A percentile compares a stretch with the other conserved stretches of the same genome.
These are phyloP conservation scores for Ichthyophthirius multifiliis DNA, from an alignment of 169 alveolate species.

Conservation along the genomic window DNA sequence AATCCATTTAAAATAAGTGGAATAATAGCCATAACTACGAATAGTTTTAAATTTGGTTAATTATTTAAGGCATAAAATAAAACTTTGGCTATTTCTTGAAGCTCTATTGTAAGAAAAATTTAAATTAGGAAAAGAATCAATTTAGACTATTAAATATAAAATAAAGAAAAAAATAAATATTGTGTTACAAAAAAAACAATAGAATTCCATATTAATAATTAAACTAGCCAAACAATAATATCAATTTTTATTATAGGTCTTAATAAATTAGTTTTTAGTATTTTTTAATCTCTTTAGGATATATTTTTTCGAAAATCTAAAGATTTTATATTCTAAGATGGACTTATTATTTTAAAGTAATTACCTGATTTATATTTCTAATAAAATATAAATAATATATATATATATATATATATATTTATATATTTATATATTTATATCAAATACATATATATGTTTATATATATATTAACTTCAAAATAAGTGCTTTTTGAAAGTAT, in stretches of 20 bases:
- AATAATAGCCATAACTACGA: background rate
- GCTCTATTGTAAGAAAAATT: background rate
- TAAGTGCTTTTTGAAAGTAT: background rate
- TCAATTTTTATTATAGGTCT: background rate
- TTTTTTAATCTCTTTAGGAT: background rate
- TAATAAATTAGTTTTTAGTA: background rate
- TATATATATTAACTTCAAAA: background rate
- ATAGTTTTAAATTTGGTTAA: background rate
- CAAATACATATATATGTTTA: background rate
- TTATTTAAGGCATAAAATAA: background rate
- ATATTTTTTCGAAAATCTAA: background rate
- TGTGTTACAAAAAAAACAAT: background rate
- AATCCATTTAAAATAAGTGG: background rate
- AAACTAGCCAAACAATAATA: background rate
- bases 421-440: background rate
- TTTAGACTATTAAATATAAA: background rate
- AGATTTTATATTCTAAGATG: background rate
- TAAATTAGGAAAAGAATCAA: background rate
- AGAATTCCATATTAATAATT: background rate
- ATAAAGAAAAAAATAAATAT: background rate
- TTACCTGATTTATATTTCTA: background rate
- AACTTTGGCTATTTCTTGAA: background rate
- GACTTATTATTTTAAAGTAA: background rate
- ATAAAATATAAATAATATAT: background rate
- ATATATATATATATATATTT: background rate